Percentiles rank a stretch among this genome's conserved stretches.
Conservation (phyloP, 2,329 filamentous ascomycete genomes). For the Scytalidium lignicola region DNA sequence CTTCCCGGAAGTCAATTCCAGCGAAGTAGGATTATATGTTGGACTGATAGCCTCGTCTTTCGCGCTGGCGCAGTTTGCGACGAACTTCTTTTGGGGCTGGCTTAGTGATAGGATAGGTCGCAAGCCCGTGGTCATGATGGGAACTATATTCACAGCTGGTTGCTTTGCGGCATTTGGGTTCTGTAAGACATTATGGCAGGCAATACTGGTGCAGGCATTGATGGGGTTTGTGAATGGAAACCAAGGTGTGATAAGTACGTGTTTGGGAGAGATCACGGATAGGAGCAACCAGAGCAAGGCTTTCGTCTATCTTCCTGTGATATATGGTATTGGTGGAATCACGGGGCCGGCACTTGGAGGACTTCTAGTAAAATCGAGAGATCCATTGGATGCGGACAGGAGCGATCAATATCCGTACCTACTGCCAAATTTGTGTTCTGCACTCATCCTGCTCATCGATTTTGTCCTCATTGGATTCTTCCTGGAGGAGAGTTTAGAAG, state of each 20-base stretch:
- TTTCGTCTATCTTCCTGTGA: slow-evolving; percentile 89
- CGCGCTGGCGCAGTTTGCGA: slow-evolving; percentile 84
- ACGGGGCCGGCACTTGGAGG: slow-evolving; percentile 91
- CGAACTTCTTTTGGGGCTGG: slow-evolving; percentile 89
- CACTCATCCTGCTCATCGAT: slow-evolving; percentile 65
- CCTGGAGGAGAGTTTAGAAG: slow-evolving; percentile 80
- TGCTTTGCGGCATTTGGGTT: slow-evolving; percentile 89
- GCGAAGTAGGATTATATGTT: slow-evolving; percentile 78
- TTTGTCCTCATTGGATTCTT: slow-evolving; percentile 72
- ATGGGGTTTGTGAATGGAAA: slow-evolving; percentile 97
- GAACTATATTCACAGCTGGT: slow-evolving; percentile 73
- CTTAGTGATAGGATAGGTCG: slow-evolving; percentile 73
- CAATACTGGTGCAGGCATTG: slow-evolving; percentile 75
- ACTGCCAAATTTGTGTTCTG: slow-evolving; percentile 75
- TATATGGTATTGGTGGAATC: slow-evolving; percentile 94
- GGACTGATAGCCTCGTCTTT: slow-evolving; percentile 88
- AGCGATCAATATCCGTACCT: slow-evolving; percentile 72
- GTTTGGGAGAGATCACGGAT: slow-evolving; percentile 90
- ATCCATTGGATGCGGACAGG: slow-evolving; percentile 45
- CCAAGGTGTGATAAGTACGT: slow-evolving; percentile 88
- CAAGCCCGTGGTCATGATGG: slow-evolving; percentile 76
- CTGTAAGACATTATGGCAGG: slow-evolving; percentile 75
- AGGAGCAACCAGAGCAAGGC: slow-evolving; percentile 89
- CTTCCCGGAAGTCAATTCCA: slow-evolving; percentile 72
- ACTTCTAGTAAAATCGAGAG: slow-evolving; percentile 59